Base-by-base conservation (phyloP, 352 stramenopile species). In the Phytophthora palmivora region DNA sequence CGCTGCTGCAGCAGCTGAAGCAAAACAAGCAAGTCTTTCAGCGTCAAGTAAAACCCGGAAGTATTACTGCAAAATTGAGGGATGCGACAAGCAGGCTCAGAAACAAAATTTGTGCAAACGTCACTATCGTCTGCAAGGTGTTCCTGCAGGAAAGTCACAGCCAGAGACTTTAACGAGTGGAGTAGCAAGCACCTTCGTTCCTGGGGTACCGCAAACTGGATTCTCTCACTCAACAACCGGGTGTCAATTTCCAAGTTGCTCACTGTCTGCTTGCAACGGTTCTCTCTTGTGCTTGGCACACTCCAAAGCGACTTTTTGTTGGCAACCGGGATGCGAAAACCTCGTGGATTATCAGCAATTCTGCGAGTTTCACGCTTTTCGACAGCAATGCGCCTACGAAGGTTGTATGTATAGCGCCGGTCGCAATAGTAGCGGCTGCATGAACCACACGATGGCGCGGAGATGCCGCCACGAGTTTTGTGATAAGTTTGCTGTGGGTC, bases 51-150 rank as follows among this genome's bases (percentile, higher is more conserved):
- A 73, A 36, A 12, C 71, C n/a, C 85, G 72, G 46, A 90, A 88
- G 53, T 90, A 89, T 46, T 89, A 82, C 38, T 91, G 82, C 70
- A 83, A 75, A 59, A 67, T 72, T 19, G 77, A 88, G 15, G 77
- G 75, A 0, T 92, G 80, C 47, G 72, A 69, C 10, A 89, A 89
- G 46, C 79, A 89, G 58, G 78, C 77, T 44, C 83, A 92, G 47
- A 85, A 84, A 21, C 65, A 54, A 18, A 79, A 81, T 9, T 61
- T 87, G 34, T 92, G 79, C 62, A 89, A 90, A 48, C 76, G 80
- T 9, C 80, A 90, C 44, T 84, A 86, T 56, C 80, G 77, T 18
- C 33, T 80, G 38, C 72, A 86, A 48, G 57, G 55, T 33, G n/a
- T 30, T 14, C 34, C 53, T 41, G 30, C 52, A 16, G 41, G 56